phyloP scores from a whole-genome alignment of 176 grass and related monocot genomes.

The Eleusine indica region DNA sequence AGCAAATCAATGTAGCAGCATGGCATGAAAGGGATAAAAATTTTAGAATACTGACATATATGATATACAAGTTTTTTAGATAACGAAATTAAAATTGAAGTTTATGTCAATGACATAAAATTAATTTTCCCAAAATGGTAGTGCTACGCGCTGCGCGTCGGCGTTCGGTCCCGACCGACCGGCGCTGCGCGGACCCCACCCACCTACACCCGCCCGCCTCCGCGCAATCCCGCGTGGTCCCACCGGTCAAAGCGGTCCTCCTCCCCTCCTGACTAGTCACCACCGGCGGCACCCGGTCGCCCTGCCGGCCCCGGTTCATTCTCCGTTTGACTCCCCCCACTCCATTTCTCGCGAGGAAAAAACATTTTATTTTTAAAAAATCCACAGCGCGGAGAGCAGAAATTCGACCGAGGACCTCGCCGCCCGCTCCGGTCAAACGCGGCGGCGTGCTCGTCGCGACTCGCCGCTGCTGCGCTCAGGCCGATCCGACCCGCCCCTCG shows the following conservation, averaged over 20 bases:
- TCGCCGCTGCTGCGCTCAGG: not conserved
- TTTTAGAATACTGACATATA: too few species aligned
- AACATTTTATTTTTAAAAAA: not conserved
- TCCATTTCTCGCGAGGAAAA: not conserved
- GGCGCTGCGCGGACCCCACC: too few species aligned
- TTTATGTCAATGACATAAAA: too few species aligned
- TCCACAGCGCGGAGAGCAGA: not conserved
- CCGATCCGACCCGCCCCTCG: not conserved
- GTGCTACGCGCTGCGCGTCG: too few species aligned
- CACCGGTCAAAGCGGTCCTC: conserved; percentile 41
- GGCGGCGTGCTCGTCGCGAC: not conserved
- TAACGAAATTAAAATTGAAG: too few species aligned
- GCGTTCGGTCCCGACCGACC: too few species aligned
- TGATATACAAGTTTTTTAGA: too few species aligned
- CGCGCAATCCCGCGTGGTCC: not conserved
- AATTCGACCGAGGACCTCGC: not conserved
- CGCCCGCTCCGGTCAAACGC: conserved; percentile 22
- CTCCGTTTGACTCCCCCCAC: not conserved
- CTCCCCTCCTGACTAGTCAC: not conserved
- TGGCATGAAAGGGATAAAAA: too few species aligned
- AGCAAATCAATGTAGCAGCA: too few species aligned
- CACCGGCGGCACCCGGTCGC: conserved; percentile 38
- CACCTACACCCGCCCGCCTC: not conserved
- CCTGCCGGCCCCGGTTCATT: not conserved
- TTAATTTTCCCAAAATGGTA: too few species aligned